Base-by-base conservation (phyloP, 495 filamentous ascomycete species). In the Margaritispora aquatica region DNA sequence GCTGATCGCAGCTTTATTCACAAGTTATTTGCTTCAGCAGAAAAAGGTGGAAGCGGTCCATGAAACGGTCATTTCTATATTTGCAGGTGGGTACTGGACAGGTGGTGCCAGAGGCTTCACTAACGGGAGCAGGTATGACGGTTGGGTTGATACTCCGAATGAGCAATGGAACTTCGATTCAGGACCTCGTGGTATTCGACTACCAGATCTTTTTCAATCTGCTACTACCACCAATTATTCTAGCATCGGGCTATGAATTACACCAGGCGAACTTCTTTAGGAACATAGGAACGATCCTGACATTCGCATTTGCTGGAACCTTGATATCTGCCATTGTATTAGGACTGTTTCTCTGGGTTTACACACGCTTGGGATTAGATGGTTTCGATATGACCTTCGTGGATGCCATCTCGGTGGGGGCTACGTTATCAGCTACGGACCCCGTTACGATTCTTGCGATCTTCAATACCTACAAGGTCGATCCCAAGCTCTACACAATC, bases 191-290 rank as follows among this genome's bases (percentile, higher is more conserved):
- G 62, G 94, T 87, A 70, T 98, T 98, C 77, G 85, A 97, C 75
- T 96, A 97, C 71, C 92, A 97, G 67, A 92, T 96, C 73, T 98
- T 98, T 79, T 98, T 98, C 78, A 98, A 97, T 72, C 84, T 98
- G 56, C 86, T 98, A 38, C 86, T 98, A 27, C 94, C 94, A 31
- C 94, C 94, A 8, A 98, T 98, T 68, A 98, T 98, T 71, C 80
- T 98, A 44, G 92, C 92, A 34, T 96, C 92, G 29, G 94, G 94
- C 41, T 98, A 97, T 75, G 94, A 98, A 73, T 73, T 98, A 36
- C 94, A 98, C 71, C 94, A 98, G 75, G 90, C 87, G 57, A 97
- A 97, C 75, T 97, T 97, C 77, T 97, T 97, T 71, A 89, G 95
- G 54, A 96, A 97, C 68, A 96, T 97, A 60, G 95, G 94, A 44